A percentile compares a stretch with the other conserved stretches of the same genome.
Conservation (phyloP, 1,284 basidiomycete species). For the Trametes sp. region DNA sequence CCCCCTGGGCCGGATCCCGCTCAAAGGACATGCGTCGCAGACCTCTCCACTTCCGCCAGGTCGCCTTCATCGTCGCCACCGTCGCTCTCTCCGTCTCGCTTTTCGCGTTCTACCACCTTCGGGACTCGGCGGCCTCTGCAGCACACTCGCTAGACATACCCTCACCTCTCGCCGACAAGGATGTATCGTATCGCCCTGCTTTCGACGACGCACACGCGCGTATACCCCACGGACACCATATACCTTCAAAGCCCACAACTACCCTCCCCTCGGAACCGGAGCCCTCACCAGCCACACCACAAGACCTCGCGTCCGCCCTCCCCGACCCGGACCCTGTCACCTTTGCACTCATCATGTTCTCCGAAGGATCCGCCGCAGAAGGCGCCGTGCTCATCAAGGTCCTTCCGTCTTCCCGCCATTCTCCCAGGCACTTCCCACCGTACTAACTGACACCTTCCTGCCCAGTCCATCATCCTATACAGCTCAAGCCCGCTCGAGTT, state of each 20-base stretch:
- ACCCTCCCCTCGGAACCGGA: neutral
- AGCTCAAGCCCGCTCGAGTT: conserved; percentile 51
- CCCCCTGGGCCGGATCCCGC: conserved; percentile 25
- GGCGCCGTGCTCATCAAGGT: conserved; percentile 55
- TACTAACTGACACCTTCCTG: neutral
- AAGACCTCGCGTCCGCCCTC: neutral
- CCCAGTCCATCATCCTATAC: conserved; percentile 55
- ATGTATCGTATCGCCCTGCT: conserved; percentile 8
- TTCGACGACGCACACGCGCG: conserved; percentile 10
- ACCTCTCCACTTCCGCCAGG: conserved; percentile 25
- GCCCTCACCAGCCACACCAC: neutral
- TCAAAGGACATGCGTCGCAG: conserved; percentile 25
- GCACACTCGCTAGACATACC: conserved; percentile 5
- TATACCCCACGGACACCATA: conserved; percentile 19
- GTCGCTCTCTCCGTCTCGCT: conserved; percentile 25
- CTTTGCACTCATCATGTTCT: conserved; percentile 56
- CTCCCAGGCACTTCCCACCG: neutral
- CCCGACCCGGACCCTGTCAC: conserved; percentile 42
- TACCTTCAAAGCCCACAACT: conserved; percentile 7
- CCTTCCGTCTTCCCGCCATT: neutral
- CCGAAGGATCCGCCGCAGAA: conserved; percentile 51
- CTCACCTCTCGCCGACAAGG: conserved; percentile 1
- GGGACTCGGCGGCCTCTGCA: conserved; percentile 3
- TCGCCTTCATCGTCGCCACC: conserved; percentile 21
- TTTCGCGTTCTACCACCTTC: conserved; percentile 20